Base-by-base conservation (phyloP, 1,284 basidiomycete species). In the Afroboletus lepidellus region DNA sequence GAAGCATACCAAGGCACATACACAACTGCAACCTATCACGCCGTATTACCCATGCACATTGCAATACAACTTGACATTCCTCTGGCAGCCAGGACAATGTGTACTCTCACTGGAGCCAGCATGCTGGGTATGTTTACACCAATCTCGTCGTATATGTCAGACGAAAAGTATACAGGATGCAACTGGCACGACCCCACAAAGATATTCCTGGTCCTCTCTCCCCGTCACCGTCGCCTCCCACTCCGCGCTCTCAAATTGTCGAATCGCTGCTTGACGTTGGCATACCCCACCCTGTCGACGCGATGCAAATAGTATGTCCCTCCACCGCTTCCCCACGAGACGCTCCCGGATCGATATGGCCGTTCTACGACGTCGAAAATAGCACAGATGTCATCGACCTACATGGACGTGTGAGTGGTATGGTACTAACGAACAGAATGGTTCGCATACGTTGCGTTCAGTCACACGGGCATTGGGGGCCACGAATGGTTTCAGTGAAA, bases 401-500 rank as follows among this genome's bases (percentile, higher is more conserved):
- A 55, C 39, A 2, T 18, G 13, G 1, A 15, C 20, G 41, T 32
- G 33, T 30, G 24, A 50, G 51, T 29, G 27, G n/a, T 56, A 41
- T 46, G 32, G 42, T 27, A 32, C 20, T 37, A 21, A 21, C 18
- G n/a, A 8, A 15, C 24, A 18, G 13, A 48, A 33, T 30, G n/a
- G 46, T 13, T 9, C 15, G 74, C 84, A 41, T 58, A 87, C 85
- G 56, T 89, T 90, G 27, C 87, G 83, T 59, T 87, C 84, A 0
- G 84, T 87, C 27, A 90, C 72, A n/a, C 85, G 78, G 24, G 79
- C 78, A 57, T 84, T 81, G 1, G 79, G 77, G 13, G 80, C 76
- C 33, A 85, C 84, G 59, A 90, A 90, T 1, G 85, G 84, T 49
- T 79, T 77, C 15, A 90, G 69, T 8, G 87, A 90, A n/a, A 90